Conservation (phyloP, 306 rosid genomes). For the Fragaria nilgerrensis region DNA sequence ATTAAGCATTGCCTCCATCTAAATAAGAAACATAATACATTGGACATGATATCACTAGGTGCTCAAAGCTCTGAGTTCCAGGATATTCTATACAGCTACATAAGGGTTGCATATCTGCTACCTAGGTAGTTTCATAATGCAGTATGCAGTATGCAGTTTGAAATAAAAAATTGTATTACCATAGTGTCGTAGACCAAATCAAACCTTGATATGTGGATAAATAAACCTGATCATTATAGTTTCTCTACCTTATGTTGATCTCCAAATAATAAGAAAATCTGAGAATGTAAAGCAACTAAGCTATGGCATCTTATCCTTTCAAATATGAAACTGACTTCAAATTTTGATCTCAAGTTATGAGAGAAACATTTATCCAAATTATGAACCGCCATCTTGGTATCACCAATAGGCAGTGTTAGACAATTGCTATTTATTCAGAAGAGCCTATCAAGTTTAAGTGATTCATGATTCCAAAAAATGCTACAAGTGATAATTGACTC, state of each 20-base stretch:
- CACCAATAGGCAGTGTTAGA: neutral
- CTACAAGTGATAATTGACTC: neutral
- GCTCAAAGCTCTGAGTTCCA: conserved; percentile 3
- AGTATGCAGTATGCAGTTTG: neutral
- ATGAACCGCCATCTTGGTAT: conserved; percentile 9
- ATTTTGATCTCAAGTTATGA: neutral
- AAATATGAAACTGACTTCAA: neutral
- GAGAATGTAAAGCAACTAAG: neutral
- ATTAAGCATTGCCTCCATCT: conserved; percentile 51
- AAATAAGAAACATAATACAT: conserved; percentile 20
- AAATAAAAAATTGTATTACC: conserved; percentile 7
- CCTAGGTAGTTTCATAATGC: neutral
- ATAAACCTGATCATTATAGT: neutral
- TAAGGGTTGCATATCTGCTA: neutral
- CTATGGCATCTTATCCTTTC: neutral
- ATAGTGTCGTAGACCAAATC: conserved; percentile 2
- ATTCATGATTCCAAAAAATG: neutral
- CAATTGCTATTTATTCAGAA: neutral
- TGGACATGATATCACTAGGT: neutral
- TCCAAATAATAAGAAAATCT: neutral
- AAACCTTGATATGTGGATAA: conserved; percentile 9
- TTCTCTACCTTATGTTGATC: neutral
- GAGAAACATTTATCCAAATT: neutral
- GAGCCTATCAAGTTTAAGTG: neutral
- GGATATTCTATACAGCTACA: neutral